A percentile compares a stretch with the other conserved stretches of the same genome.
phyloP scores from a whole-genome alignment of 257 asterid species.

The Solanum chiquidenum region DNA sequence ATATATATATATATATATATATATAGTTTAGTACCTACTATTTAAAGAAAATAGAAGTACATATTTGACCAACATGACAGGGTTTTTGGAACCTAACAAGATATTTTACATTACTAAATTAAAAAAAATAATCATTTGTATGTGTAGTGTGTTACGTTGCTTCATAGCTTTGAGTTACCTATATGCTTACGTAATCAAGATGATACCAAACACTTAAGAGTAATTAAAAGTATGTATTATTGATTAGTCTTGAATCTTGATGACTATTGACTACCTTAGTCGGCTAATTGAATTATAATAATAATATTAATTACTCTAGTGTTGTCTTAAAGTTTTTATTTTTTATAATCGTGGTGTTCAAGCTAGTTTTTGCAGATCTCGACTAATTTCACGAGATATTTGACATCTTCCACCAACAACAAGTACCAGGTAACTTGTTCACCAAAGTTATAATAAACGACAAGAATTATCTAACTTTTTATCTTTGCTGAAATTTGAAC shows the following conservation, averaged over 20 bases:
- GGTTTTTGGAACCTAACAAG: background rate
- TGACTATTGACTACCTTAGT: background rate
- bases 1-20: too few species aligned
- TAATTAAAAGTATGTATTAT: background rate
- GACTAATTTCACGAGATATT: fast-evolving
- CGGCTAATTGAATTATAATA: background rate
- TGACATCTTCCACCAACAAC: fast-evolving
- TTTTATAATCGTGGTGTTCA: background rate
- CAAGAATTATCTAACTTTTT: background rate
- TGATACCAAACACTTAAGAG: background rate
- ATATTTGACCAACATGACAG: background rate
- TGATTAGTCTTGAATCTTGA: background rate
- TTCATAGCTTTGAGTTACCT: background rate
- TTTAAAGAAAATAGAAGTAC: background rate
- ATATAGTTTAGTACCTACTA: background rate
- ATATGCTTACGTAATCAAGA: background rate
- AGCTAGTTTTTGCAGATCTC: background rate
- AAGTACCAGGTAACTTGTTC: too few species aligned
- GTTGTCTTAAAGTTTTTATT: background rate
- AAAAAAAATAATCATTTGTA: background rate
- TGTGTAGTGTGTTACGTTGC: background rate
- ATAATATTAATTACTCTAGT: background rate
- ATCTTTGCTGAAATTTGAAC: background rate
- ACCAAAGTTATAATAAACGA: background rate
- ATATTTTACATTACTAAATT: background rate